Evolutionary conservation across 1,284 basidiomycete genomes (phyloP).

Genomic region (Rhodofomes roseus): DNA sequence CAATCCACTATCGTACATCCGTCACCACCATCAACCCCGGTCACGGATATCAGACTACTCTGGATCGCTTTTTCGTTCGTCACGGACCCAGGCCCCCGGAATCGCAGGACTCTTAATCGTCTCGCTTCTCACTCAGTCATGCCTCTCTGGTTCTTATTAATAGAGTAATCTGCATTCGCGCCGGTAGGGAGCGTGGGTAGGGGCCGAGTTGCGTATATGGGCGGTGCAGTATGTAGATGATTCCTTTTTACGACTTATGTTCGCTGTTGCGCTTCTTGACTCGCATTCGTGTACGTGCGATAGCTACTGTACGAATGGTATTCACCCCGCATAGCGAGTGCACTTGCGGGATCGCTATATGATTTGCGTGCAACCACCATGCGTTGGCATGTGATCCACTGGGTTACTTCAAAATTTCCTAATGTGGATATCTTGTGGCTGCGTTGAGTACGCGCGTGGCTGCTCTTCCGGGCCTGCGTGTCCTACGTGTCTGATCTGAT

Average conservation of each 20-base stretch:
- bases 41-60: background rate
- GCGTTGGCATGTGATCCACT: no score
- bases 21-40: background rate
- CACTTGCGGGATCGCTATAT: no score
- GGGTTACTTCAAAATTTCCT: no score
- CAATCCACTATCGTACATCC: background rate
- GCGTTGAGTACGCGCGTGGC: no score
- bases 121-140: background rate
- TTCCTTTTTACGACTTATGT: background rate
- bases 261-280: background rate
- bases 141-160: slow-evolving; percentile 1
- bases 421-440: no score
- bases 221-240: slow-evolving; percentile 3
- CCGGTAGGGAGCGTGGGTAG: slow-evolving; percentile 4
- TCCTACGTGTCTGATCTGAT: no score
- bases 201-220: background rate
- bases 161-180: slow-evolving; percentile 7
- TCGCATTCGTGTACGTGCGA: background rate
- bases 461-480: no score
- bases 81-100: background rate
- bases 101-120: background rate
- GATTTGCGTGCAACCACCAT: no score
- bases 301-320: no score
- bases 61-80: background rate
- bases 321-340: no score